Evolutionary conservation across 2,329 filamentous ascomycete species (phyloP).

Genomic region (Colletotrichum viniferum): DNA sequence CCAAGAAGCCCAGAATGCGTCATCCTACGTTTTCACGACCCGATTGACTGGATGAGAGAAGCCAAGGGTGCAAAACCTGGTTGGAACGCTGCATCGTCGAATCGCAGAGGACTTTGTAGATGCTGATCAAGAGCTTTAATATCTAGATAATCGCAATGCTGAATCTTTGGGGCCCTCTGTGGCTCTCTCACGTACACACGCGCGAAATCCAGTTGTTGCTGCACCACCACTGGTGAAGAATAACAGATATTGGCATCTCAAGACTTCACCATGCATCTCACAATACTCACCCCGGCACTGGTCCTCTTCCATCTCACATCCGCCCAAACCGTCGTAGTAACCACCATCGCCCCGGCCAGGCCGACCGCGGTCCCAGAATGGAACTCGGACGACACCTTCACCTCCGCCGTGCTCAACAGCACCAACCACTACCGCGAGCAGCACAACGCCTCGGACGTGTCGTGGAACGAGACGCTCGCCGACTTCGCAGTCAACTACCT

Average conservation of each 20-base stretch:
- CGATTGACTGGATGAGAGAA: neutral
- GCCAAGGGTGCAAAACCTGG: neutral
- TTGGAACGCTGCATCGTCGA: neutral
- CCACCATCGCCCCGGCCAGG: constrained; percentile 26
- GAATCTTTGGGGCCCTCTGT: neutral
- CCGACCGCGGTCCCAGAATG: constrained; percentile 35
- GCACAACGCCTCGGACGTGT: constrained; percentile 63
- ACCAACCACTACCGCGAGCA: constrained; percentile 69
- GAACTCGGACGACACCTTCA: constrained; percentile 41
- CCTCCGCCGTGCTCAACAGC: constrained; percentile 62
- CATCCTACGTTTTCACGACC: neutral
- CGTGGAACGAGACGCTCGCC: constrained; percentile 70
- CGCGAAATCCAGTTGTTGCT: neutral
- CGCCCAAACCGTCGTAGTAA: constrained; percentile 15
- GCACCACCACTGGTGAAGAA: neutral
- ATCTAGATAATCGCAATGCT: neutral
- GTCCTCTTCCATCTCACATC: neutral
- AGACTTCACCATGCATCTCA: neutral
- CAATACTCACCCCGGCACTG: neutral
- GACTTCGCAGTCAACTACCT: constrained; percentile 58
- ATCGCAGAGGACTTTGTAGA: neutral
- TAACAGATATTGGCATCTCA: neutral
- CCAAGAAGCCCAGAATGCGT: neutral
- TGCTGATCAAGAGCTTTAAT: neutral
- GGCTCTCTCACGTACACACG: neutral